Conservation (phyloP, 768 basidiomycete genomes). For the Kwoniella newhampshirensis region DNA sequence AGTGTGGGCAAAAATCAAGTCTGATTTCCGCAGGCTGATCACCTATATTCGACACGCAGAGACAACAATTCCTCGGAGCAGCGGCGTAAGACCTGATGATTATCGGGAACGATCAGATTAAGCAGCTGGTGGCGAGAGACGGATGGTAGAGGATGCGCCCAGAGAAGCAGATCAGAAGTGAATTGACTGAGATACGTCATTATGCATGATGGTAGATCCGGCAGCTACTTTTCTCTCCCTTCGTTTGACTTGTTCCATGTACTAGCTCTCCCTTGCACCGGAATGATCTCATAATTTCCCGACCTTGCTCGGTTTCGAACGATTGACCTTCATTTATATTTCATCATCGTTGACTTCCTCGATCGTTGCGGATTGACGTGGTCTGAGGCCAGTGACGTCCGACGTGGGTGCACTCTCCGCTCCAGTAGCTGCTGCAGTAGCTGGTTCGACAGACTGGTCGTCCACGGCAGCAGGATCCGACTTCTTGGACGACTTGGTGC, state of each 20-base stretch:
- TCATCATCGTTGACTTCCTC: conserved; percentile 59
- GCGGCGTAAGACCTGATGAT: conserved; percentile 8
- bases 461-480: neutral
- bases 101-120: neutral
- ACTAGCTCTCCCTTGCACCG: too few species aligned
- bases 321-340: too few species aligned
- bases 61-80: conserved; percentile 47
- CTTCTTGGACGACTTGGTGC: conserved; percentile 21
- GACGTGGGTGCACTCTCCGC: conserved; percentile 1
- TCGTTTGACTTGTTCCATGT: too few species aligned
- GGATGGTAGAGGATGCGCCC: neutral
- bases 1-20: too few species aligned
- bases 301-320: too few species aligned
- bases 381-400: conserved; percentile 10
- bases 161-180: conserved; percentile 5
- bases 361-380: conserved; percentile 56
- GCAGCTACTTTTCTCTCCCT: neutral
- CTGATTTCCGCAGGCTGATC: neutral
- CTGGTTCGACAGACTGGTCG: neutral
- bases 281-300: too few species aligned
- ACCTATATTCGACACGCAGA: conserved; percentile 11
- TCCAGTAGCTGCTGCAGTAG: conserved; percentile 6
- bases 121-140: neutral
- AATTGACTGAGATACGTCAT: too few species aligned
- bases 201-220: too few species aligned